Evolutionary conservation across 1,284 basidiomycete genomes (phyloP).

Genomic region (Porogramme epimiltina): DNA sequence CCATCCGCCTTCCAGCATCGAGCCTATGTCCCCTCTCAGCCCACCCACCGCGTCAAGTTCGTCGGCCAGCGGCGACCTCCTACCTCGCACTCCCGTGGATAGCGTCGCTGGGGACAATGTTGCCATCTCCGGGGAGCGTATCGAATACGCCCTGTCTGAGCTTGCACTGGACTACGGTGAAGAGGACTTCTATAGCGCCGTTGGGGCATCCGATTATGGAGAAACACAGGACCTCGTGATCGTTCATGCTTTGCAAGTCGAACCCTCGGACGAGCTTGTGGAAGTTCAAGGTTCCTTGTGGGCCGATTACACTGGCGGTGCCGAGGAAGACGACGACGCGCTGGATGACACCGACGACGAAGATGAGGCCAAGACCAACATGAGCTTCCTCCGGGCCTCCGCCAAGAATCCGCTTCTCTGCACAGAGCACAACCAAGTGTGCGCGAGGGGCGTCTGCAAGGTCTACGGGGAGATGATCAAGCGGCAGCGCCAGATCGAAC

Average conservation of each 20-base stretch:
- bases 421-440: constrained; percentile 24
- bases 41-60: too few species aligned
- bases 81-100: background rate
- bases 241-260: too few species aligned
- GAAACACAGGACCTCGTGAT: too few species aligned
- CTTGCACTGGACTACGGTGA: constrained; percentile 11
- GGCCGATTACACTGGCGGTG: background rate
- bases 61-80: background rate
- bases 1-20: background rate
- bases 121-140: background rate
- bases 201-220: too few species aligned
- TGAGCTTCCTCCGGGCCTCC: background rate
- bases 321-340: background rate
- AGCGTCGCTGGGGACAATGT: background rate
- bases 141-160: constrained; percentile 1
- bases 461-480: constrained; percentile 12
- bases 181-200: too few species aligned
- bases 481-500: constrained; percentile 2
- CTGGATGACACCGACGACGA: background rate
- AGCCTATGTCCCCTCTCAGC: too few species aligned
- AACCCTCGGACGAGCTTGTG: too few species aligned
- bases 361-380: constrained; percentile 5
- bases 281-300: background rate
- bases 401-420: constrained; percentile 18
- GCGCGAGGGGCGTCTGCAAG: constrained; percentile 29